Conservation (phyloP, 208 protist species). For the Trypanosoma brucei region DNA sequence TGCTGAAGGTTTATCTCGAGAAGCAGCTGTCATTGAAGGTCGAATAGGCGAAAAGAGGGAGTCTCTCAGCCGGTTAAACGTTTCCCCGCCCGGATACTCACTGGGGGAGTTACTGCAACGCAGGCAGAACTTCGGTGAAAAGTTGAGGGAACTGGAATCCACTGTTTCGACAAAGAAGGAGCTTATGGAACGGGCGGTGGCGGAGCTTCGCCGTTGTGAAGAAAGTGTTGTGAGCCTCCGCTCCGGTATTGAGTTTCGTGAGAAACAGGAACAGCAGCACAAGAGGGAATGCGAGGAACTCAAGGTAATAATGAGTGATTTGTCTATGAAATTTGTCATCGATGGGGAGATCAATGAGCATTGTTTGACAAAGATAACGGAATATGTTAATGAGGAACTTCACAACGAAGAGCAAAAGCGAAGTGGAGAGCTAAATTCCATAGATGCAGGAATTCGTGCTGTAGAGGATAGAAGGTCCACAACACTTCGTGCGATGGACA, state of each 20-base stretch:
- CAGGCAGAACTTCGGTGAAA: slow-evolving; percentile 29
- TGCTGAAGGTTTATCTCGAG: slow-evolving; percentile 47
- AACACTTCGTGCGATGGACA: slow-evolving; percentile 38
- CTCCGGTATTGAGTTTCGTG: slow-evolving; percentile 38
- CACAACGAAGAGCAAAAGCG: slow-evolving; percentile 6
- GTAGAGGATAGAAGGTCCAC: slow-evolving; percentile 27
- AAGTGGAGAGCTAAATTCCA: slow-evolving; percentile 1
- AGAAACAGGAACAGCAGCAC: slow-evolving; percentile 50
- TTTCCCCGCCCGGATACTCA: slow-evolving; percentile 26
- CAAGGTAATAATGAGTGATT: slow-evolving; percentile 20
- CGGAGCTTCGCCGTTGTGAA: slow-evolving; percentile 24
- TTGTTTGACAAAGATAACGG: slow-evolving; percentile 25
- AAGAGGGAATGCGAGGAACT: slow-evolving; percentile 31
- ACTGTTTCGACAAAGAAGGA: slow-evolving; percentile 23
- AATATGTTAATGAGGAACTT: slow-evolving; percentile 25
- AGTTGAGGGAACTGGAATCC: slow-evolving; percentile 31
- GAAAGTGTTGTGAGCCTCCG: slow-evolving; percentile 35
- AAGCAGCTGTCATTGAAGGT: slow-evolving; percentile 56
- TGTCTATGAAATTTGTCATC: slow-evolving; percentile 32
- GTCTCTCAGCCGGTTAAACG: slow-evolving; percentile 19
- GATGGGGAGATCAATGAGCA: slow-evolving; percentile 45
- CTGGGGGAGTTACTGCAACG: slow-evolving; percentile 53
- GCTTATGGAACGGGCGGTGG: slow-evolving; percentile 26
- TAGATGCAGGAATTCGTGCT: slow-evolving; percentile 16
- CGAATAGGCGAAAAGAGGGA: slow-evolving; percentile 63